Evolutionary conservation across 192 early-diverging fungal species (phyloP).

Genomic region (Entomortierella lignicola): DNA sequence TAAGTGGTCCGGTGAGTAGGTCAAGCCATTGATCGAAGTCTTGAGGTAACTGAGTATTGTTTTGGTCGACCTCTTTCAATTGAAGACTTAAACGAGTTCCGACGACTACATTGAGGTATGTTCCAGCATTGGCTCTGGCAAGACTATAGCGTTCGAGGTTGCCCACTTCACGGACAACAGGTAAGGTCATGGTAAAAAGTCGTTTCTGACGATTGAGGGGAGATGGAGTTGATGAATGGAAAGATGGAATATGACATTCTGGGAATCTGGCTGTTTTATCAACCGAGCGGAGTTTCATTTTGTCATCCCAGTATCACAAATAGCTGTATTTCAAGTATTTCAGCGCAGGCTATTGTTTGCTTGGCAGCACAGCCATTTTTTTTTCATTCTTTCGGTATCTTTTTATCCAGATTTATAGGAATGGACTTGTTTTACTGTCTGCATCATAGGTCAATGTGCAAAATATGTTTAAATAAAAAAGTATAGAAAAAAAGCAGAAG

Average conservation of each 20-base stretch:
- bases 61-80: background rate
- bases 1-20: conserved; percentile 21
- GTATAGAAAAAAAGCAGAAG: background rate
- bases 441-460: no score
- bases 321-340: no score
- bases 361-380: no score
- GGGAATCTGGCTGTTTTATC: background rate
- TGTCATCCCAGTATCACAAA: no score
- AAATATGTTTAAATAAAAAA: no score
- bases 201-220: background rate
- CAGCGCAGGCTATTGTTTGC: no score
- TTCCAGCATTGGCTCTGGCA: conserved; percentile 13
- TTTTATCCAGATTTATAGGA: no score
- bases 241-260: background rate
- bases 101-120: conserved; percentile 33
- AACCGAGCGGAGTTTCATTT: no score
- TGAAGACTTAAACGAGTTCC: conserved; percentile 17
- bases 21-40: conserved; percentile 23
- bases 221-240: background rate
- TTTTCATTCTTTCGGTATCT: no score
- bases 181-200: conserved; percentile 5
- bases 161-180: conserved; percentile 25
- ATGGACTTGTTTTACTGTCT: no score
- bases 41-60: background rate
- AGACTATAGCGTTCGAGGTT: conserved; percentile 35